These are phyloP conservation scores for Immersiella caudata DNA, from an alignment of 495 filamentous ascomycete species.

Conservation along the genomic window DNA sequence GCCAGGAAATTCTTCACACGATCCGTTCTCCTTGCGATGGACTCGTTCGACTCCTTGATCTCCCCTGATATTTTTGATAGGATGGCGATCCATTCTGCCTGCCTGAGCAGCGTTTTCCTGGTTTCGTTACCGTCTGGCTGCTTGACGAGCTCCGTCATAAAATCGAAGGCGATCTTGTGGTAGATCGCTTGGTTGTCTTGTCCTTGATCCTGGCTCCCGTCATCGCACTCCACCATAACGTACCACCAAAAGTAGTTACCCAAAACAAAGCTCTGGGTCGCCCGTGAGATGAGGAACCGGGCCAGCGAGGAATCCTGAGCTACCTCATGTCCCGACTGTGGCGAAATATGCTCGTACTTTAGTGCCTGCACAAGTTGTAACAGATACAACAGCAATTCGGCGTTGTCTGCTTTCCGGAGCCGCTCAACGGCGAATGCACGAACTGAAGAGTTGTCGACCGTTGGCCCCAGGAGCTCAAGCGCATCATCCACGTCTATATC, in stretches of 20 bases:
- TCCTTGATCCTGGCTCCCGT: slow-evolving; percentile 70
- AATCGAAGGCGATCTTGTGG: slow-evolving; percentile 89
- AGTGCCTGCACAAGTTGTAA: slow-evolving; percentile 95
- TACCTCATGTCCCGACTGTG: slow-evolving; percentile 60
- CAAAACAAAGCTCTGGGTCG: slow-evolving; percentile 81
- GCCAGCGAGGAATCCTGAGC: slow-evolving; percentile 86
- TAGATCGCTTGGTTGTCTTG: slow-evolving; percentile 80
- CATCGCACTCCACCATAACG: slow-evolving; percentile 92
- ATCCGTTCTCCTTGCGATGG: slow-evolving; percentile 76
- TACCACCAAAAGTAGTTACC: slow-evolving; percentile 99
- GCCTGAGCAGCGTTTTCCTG: slow-evolving; percentile 74
- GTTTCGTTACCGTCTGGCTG: slow-evolving; percentile 66
- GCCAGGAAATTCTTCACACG: slow-evolving; percentile 77
- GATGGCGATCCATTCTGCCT: slow-evolving; percentile 86
- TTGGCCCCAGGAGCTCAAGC: slow-evolving; percentile 88
- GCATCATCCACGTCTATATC: slow-evolving; percentile 98
- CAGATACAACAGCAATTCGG: slow-evolving; percentile 89
- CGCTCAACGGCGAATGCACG: slow-evolving; percentile 92
- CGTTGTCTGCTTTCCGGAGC: slow-evolving; percentile 87
- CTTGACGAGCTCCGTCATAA: slow-evolving; percentile 79
- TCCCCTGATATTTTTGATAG: slow-evolving; percentile 90
- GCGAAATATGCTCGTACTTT: slow-evolving; percentile 83
- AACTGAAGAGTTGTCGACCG: slow-evolving; percentile 84
- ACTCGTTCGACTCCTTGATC: slow-evolving; percentile 78
- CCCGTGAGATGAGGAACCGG: slow-evolving; percentile 83